Evolutionary conservation across 1,284 basidiomycete genomes (phyloP).

Genomic region (Leccinum huronense): DNA sequence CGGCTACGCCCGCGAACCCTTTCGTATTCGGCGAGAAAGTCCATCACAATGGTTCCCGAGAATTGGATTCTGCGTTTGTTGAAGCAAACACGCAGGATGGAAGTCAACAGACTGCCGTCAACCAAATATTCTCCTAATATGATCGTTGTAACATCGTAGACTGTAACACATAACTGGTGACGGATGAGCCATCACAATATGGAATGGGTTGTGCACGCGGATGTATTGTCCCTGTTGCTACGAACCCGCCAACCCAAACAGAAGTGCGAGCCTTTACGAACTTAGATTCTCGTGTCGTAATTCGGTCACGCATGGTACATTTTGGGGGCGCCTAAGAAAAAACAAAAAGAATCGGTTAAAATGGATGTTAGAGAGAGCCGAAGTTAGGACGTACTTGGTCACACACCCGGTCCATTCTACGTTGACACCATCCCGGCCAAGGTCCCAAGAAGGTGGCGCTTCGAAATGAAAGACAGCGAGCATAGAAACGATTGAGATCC

Average conservation of each 20-base stretch:
- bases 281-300: constrained; percentile 1
- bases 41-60: not conserved
- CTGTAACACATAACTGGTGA: not conserved
- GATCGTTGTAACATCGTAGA: not conserved
- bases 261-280: constrained; percentile 14
- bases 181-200: not conserved
- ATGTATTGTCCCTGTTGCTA: not conserved
- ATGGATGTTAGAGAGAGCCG: not conserved
- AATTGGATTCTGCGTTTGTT: not conserved
- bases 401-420: constrained; percentile 27
- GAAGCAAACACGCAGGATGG: not conserved
- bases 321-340: constrained; percentile 17
- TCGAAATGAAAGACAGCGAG: not conserved
- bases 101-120: not conserved
- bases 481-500: not conserved
- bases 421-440: constrained; percentile 24
- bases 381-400: constrained; percentile 25
- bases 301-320: constrained; percentile 11
- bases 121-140: not conserved
- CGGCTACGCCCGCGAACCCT: no score
- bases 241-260: constrained; percentile 12
- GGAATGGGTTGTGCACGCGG: not conserved
- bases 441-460: constrained; percentile 16
- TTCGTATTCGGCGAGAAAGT: not conserved
- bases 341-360: not conserved